Percentiles rank a stretch among this genome's conserved stretches.
Evolutionary conservation across 2,329 filamentous ascomycete species (phyloP).

Genomic region (Phaeophleospora eucalypticola): DNA sequence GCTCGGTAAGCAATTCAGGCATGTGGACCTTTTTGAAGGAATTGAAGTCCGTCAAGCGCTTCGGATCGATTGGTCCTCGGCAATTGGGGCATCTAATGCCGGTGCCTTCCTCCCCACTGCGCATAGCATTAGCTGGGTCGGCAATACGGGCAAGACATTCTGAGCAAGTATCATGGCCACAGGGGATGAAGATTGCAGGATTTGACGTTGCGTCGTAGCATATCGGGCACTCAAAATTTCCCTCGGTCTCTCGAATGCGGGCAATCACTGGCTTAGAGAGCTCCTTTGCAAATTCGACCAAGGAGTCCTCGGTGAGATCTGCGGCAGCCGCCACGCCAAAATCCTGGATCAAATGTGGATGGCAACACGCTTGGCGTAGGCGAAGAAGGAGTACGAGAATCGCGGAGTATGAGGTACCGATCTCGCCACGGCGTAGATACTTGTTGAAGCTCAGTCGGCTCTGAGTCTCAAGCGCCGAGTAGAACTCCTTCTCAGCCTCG

Average conservation of each 20-base stretch:
- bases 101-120: slow-evolving; percentile 55
- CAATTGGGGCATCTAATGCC: slow-evolving; percentile 71
- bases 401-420: slow-evolving; percentile 71
- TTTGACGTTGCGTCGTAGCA: slow-evolving; percentile 74
- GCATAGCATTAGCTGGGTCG: slow-evolving; percentile 57
- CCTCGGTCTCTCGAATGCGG: slow-evolving; percentile 59
- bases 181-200: slow-evolving; percentile 74
- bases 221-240: slow-evolving; percentile 70
- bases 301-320: slow-evolving; percentile 51
- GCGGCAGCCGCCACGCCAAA: slow-evolving; percentile 52
- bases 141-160: slow-evolving; percentile 70
- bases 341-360: slow-evolving; percentile 67
- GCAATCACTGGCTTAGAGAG: slow-evolving; percentile 59
- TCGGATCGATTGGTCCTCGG: slow-evolving; percentile 61
- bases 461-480: slow-evolving; percentile 61
- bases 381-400: slow-evolving; percentile 75
- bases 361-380: slow-evolving; percentile 76
- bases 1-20: slow-evolving; percentile 46
- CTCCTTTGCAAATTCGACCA: slow-evolving; percentile 59
- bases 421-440: slow-evolving; percentile 64
- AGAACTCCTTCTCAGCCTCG: slow-evolving; percentile 62
- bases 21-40: slow-evolving; percentile 71
- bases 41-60: slow-evolving; percentile 67
- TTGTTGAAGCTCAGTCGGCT: slow-evolving; percentile 71
- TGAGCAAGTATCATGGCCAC: slow-evolving; percentile 73